Evolutionary conservation across 805 yeast genomes (phyloP), one percentile per base, ranked within the genome.

Genomic region (Alloascoidea africana): DNA sequence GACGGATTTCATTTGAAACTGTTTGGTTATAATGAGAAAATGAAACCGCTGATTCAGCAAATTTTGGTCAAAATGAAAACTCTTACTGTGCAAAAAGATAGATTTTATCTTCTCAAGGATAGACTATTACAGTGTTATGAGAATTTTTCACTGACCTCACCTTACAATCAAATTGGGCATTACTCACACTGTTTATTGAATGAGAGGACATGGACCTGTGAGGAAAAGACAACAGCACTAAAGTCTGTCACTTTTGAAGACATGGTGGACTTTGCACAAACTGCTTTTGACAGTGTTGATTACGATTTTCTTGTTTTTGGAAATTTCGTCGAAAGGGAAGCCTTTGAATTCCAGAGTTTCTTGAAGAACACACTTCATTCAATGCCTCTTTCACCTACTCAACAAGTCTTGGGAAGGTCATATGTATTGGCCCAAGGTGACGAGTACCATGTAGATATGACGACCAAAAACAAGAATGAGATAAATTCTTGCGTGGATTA

Each of bases 401-500:
- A 68, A 50, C 58, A 58, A 33, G 58, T 66, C 4, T 55, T 60
- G 36, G 61, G 62, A 5, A 51, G 73, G 36, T 64, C 74, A 2
- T 55, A 57, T 32, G 33, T 50, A 27, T 46, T 59, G 15, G 55
- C 56, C 4, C 37, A 39, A n/a, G 51, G 54, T 27, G 35, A 23
- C n/a, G 30, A 23, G n/a, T 23, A 23, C n/a, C 30, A 23, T 23
- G 30, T 23, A 23, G 30, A 23, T 23, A 23, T 23, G 8, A n/a
- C 16, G 14, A 5, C 79, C 36, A 70, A 66, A 34, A 95, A 87
- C 54, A 61, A 67, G 3, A 61, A 74, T 39, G 84, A 89, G 52
- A 67, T 79, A 41, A 89, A 89, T 51, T 80, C 94, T 0, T 83
- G 94, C 54, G 72, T 86, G 46, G 93, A 83, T 46, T 73, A 83